Base-by-base conservation (phyloP, 1,139 yeast genomes). In the Pneumocystis sp. region DNA sequence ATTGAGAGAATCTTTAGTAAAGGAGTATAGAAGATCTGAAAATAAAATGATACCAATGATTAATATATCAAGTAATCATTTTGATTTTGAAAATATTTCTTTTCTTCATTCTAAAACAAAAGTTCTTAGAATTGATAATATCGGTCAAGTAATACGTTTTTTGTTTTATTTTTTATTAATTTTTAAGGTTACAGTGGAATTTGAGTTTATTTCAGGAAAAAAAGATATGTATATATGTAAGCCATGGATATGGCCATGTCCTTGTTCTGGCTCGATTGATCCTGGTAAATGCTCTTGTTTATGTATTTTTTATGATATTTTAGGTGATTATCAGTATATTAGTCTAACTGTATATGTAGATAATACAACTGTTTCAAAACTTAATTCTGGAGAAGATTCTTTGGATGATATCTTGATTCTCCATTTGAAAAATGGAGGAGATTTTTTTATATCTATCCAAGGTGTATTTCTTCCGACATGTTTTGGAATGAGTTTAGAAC, bases 31-130 rank as follows among this genome's bases (percentile, higher is more conserved):
- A 61, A 50, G 60, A 50, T 61, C 59, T 39, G 67, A 66, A 62
- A 66, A 65, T 65, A 67, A 60, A 40, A 65, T 61, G 19, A 60
- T 35, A 4, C 67, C 65, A n/a, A 50, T 59, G 25, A 21, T 63
- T 35, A 44, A 59, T 39, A 10, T 59, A 25, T 59, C 61, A 10
- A 7, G 21, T 39, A 59, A 39, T 59, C n/a, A 12, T 39, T 59
- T 59, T 19, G 31, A 59, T 39, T 59, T 59, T 59, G 37, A 42
- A 15, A 21, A 39, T 39, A 40, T 59, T 31, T 39, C 10, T 39
- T 59, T 21, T 59, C 19, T 59, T 25, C 34, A 59, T 7, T n/a
- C 61, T 10, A 59, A 31, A 59, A 59, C 44, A 59, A 31, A 25
- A 25, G 40, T 59, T 39, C 6, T 42, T 50, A 50, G n/a, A 6